Conservation (phyloP, 2,329 filamentous ascomycete species). For the Fusarium xyrophilum region DNA sequence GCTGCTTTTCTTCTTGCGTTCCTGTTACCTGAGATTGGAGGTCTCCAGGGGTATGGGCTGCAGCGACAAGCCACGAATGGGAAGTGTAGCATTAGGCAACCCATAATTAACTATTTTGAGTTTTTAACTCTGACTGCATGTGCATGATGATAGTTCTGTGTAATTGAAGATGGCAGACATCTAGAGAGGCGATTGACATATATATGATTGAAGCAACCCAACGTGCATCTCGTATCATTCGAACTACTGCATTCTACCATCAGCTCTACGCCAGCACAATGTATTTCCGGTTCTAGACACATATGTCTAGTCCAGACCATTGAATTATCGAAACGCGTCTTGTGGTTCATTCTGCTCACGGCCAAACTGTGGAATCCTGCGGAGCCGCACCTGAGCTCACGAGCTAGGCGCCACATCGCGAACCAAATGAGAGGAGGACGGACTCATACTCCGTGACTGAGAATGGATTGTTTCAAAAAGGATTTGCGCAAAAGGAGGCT, state of each 20-base stretch:
- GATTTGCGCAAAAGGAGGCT: slow-evolving; percentile 7
- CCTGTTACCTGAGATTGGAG: slow-evolving; percentile 4
- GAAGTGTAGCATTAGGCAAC: not conserved
- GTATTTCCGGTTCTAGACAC: not conserved
- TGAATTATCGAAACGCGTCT: slow-evolving; percentile 3
- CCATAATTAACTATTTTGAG: not conserved
- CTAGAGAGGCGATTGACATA: not conserved
- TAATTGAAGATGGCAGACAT: not conserved
- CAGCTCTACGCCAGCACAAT: not conserved
- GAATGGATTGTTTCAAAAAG: slow-evolving; percentile 14
- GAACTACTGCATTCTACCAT: slow-evolving; percentile 4
- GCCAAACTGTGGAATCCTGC: slow-evolving; percentile 31
- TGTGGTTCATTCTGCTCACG: not conserved
- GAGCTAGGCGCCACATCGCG: slow-evolving; percentile 12
- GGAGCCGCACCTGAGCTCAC: slow-evolving; percentile 33
- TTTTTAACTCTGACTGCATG: slow-evolving; percentile 7
- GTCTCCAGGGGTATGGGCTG: slow-evolving; percentile 2
- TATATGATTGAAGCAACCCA: slow-evolving; percentile 24
- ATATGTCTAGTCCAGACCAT: not conserved
- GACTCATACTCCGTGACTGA: not conserved
- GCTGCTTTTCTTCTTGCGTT: not conserved
- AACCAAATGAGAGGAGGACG: not conserved
- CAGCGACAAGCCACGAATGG: slow-evolving; percentile 25
- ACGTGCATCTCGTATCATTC: slow-evolving; percentile 19
- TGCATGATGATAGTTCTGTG: not conserved